Base-by-base conservation (phyloP, 257 asterid species). In the Orobanche coerulescens region DNA sequence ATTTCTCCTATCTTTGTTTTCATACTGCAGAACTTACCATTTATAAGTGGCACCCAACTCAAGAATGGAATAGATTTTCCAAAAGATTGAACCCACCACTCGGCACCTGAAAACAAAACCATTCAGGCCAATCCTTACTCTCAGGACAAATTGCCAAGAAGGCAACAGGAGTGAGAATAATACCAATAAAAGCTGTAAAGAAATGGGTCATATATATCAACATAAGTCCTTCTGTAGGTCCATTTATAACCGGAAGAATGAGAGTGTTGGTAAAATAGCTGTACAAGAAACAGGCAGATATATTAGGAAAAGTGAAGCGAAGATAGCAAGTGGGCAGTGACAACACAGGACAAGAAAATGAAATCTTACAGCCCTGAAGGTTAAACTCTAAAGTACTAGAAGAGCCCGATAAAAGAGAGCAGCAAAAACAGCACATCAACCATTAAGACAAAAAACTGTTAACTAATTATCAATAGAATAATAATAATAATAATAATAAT, bases 151-250 rank as follows among this genome's bases (percentile, higher is more conserved):
- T 43, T 0, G 51, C 25, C 10, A 42, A 69, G 15, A 31, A 43
- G n/a, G 46, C 59, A 50, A n/a, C 2, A 2, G 18, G 44, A 26
- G 48, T 18, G 36, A 54, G 71, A 62, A 52, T 48, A 62, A 13
- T 81, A 83, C 87, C 94, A 69, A 87, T 91, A 48, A 84, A 59
- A 63, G 85, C 83, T 24, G 97, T 90, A 65, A 90, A 81, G 74
- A 76, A 74, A 74, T 90, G 97, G 75, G 47, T 49, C 62, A 77
- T 9, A 65, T 83, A 90, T 77, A 90, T 87, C 87, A 90, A 67
- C 83, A 77, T 69, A 65, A 87, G 95, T 52, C 97, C 97, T 77
- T 90, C 97, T 0, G 97, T 90, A 18, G 97, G 97, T 60, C 97
- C 97, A 78, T 90, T 90, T 71, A 90, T 53, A 15, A 74, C 97